Conservation (phyloP, 1,284 basidiomycete genomes). For the Trichosporon faecale region DNA sequence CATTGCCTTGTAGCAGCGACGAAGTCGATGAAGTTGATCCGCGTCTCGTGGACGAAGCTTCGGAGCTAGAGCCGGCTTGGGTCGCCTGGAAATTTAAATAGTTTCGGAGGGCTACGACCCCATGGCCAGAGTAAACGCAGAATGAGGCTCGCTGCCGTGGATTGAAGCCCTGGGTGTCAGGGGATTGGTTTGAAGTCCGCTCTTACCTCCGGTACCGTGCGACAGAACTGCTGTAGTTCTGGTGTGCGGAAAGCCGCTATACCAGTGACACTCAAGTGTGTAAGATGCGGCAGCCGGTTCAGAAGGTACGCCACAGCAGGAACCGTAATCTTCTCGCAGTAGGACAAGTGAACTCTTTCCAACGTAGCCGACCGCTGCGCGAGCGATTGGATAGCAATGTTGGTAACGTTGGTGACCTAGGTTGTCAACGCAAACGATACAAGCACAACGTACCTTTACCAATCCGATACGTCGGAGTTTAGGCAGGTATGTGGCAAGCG, state of each 20-base stretch:
- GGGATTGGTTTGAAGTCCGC: neutral
- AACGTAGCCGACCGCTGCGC: constrained; percentile 70
- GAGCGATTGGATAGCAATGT: constrained; percentile 84
- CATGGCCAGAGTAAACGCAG: constrained; percentile 93
- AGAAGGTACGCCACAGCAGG: constrained; percentile 87
- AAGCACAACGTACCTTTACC: constrained; percentile 65
- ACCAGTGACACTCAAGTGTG: constrained; percentile 94
- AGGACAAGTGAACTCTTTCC: constrained; percentile 94
- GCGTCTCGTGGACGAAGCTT: constrained; percentile 10
- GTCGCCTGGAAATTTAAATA: constrained; percentile 57
- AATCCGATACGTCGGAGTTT: constrained; percentile 93
- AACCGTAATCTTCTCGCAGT: constrained; percentile 93
- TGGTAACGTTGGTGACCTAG: constrained; percentile 83
- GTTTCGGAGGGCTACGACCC: constrained; percentile 75
- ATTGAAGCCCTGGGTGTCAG: constrained; percentile 72
- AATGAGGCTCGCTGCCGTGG: constrained; percentile 86
- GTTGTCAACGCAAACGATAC: constrained; percentile 25
- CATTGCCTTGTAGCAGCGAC: neutral
- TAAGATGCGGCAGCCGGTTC: constrained; percentile 79
- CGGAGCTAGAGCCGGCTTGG: constrained; percentile 1
- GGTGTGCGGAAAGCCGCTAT: constrained; percentile 82
- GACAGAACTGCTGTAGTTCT: constrained; percentile 86
- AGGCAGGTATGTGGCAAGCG: constrained; percentile 75
- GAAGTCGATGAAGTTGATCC: constrained; percentile 14
- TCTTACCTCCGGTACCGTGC: constrained; percentile 76